Base-by-base conservation (phyloP, 495 filamentous ascomycete species). In the Aspergillus ostianus region DNA sequence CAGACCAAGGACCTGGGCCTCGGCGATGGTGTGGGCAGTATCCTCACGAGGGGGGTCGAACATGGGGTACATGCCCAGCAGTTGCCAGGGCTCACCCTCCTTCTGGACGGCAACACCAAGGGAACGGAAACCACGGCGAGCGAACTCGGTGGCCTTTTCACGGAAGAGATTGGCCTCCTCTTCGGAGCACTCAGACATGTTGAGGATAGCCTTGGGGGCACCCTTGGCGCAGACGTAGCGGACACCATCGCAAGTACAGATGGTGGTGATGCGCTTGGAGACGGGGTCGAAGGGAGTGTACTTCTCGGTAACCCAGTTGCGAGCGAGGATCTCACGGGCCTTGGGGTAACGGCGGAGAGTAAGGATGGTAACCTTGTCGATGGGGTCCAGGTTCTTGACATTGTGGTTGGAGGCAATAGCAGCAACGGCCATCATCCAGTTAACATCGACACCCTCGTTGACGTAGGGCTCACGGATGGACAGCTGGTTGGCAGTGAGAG, bases 391-490 rank as follows among this genome's bases (percentile, higher is more conserved):
- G 66, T 87, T 87, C 79, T 89, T 90, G 72, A 87, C 77, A 76
- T 89, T 90, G 77, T 90, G 87, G 59, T 87, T 89, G 48, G 87
- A 90, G 58, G 87, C 87, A 55, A 90, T 82, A 61, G 86, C 87
- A 51, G 87, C 87, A 59, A 88, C 85, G 60, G 86, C 86, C 86
- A 90, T 88, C 86, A 89, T 88, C 86, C 87, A 90, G 78, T 89
- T 86, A 73, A 89, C 83, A 77, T 89, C 86, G 65, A 88, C 82
- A 71, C 86, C 87, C 75, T 89, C 87, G 59, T 85, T 82, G 70
- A 88, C 85, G 76, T 87, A 90, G 54, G 86, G 87, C 70, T 89
- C 87, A 73, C 87, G 86, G 70, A 89, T 90, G 68, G 80, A 84
- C 10, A 90, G 80, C 75, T 90, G 87, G 77, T 90, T 90, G 61